Conservation (phyloP, 176 grass and related monocot species). For the Oryza rufipogon region DNA sequence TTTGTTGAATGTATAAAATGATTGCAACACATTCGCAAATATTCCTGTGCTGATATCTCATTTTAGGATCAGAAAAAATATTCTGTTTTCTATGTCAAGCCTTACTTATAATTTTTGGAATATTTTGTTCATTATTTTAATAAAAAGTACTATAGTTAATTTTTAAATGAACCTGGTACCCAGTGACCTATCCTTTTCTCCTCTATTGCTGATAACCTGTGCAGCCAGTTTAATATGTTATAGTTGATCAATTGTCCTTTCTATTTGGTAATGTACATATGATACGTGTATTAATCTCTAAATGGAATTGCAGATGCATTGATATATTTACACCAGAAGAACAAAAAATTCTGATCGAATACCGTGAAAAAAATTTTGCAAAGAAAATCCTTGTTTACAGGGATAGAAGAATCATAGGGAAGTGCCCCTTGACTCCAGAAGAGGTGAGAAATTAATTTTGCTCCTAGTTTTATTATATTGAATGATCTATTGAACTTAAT, state of each 20-base stretch:
- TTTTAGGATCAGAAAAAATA: not conserved
- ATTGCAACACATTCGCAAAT: not conserved
- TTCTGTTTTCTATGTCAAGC: not conserved
- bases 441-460: constrained; percentile 60
- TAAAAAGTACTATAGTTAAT: not conserved
- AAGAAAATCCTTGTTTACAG: constrained; percentile 68
- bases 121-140: not conserved
- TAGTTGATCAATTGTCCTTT: constrained; percentile 26
- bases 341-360: constrained; percentile 80
- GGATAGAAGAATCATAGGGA: constrained; percentile 76
- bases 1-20: not conserved
- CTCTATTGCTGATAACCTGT: constrained; percentile 14
- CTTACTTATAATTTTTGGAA: not conserved
- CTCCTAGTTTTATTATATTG: constrained; percentile 4
- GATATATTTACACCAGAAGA: constrained; percentile 85
- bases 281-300: not conserved
- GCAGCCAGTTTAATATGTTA: not conserved
- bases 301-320: constrained; percentile 65
- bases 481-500: not conserved
- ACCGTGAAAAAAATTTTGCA: constrained; percentile 81
- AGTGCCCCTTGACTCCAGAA: constrained; percentile 98
- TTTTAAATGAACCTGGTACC: not conserved
- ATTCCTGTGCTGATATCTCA: not conserved
- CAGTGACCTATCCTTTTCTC: not conserved
- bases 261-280: not conserved